Conservation (phyloP, 495 filamentous ascomycete species). For the Penicillium bialowiezense region DNA sequence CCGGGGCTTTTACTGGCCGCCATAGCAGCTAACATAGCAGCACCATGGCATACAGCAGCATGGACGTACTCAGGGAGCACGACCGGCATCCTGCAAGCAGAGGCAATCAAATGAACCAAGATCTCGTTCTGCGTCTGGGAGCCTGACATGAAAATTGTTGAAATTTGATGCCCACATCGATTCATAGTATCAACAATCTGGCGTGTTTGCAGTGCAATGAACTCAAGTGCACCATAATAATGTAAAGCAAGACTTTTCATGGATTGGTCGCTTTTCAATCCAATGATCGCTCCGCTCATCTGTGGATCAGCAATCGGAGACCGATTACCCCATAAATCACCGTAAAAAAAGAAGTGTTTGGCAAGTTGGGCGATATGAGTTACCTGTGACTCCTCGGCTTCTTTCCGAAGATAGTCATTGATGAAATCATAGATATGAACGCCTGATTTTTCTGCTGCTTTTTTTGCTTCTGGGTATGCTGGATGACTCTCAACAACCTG, state of each 20-base stretch:
- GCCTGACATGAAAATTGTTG: conserved; percentile 95
- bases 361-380: conserved; percentile 69
- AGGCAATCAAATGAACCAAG: conserved; percentile 83
- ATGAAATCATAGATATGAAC: conserved; percentile 82
- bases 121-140: conserved; percentile 94
- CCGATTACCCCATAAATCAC: conserved; percentile 85
- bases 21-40: conserved; percentile 94
- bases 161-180: conserved; percentile 72
- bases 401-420: conserved; percentile 68
- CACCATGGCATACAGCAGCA: conserved; percentile 93
- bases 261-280: conserved; percentile 70
- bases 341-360: conserved; percentile 89
- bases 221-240: conserved; percentile 90
- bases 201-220: conserved; percentile 91
- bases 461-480: conserved; percentile 64
- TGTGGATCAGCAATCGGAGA: conserved; percentile 79
- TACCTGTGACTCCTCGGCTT: conserved; percentile 56
- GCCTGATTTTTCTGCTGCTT: conserved; percentile 64
- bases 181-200: conserved; percentile 96
- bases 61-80: conserved; percentile 87
- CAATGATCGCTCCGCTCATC: conserved; percentile 79
- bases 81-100: conserved; percentile 86
- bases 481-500: conserved; percentile 84
- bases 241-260: conserved; percentile 73
- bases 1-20: conserved; percentile 72